These are phyloP conservation scores for Nitzschia putrida DNA, from an alignment of 108 stramenopile genomes.

Conservation along the genomic window DNA sequence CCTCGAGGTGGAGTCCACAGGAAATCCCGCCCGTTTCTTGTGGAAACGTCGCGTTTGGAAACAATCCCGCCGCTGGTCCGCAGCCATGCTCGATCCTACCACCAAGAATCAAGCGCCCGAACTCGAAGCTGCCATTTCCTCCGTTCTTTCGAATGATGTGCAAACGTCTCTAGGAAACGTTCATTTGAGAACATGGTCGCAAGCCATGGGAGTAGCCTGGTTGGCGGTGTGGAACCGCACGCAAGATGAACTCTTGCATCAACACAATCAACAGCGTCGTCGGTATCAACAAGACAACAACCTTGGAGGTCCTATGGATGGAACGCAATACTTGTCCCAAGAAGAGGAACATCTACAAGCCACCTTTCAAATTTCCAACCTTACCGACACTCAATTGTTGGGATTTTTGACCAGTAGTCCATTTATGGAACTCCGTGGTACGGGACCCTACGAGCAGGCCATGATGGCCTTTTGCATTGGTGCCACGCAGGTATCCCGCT, in stretches of 20 bases:
- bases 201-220: conserved; percentile 51
- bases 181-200: conserved; percentile 57
- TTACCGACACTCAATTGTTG: conserved; percentile 29
- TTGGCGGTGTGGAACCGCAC: conserved; percentile 45
- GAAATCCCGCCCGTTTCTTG: conserved; percentile 65
- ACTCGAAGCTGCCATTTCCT: conserved; percentile 69
- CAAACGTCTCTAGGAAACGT: conserved; percentile 58
- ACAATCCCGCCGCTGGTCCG: conserved; percentile 26
- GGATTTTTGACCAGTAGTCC: conserved; percentile 34
- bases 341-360: conserved; percentile 45
- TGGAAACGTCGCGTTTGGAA: conserved; percentile 76
- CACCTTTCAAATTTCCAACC: conserved; percentile 29
- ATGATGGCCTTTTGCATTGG: conserved; percentile 67
- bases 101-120: background rate
- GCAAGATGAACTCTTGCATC: conserved; percentile 63
- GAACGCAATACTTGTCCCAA: conserved; percentile 29
- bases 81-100: background rate
- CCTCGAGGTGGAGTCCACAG: conserved; percentile 20
- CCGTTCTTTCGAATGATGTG: conserved; percentile 62
- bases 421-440: conserved; percentile 15
- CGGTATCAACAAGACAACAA: background rate
- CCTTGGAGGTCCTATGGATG: conserved; percentile 15
- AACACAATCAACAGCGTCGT: conserved; percentile 50
- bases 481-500: conserved; percentile 44
- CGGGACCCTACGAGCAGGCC: conserved; percentile 32